Conservation (phyloP, 331 rosid genomes). For the Acacia concinna region DNA sequence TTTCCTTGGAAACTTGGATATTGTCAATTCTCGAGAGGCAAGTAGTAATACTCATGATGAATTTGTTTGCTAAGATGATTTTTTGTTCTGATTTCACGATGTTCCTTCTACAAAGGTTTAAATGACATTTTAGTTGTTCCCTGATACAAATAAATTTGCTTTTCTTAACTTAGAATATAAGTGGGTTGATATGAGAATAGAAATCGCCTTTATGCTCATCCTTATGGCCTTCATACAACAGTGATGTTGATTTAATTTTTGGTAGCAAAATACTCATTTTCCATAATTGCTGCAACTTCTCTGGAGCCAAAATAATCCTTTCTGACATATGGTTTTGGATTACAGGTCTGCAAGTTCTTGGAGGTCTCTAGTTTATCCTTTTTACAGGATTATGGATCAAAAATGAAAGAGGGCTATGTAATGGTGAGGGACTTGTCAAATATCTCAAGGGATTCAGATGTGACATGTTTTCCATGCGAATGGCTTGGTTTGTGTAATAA, state of each 20-base stretch:
- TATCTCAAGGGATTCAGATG: slow-evolving; percentile 51
- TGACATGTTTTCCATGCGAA: slow-evolving; percentile 66
- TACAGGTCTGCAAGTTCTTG: slow-evolving; percentile 94
- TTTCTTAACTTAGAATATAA: neutral
- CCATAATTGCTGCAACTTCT: slow-evolving; percentile 5
- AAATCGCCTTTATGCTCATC: neutral
- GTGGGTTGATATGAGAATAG: neutral
- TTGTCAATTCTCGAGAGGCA: slow-evolving; percentile 91
- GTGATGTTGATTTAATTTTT: neutral
- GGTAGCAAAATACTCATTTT: neutral
- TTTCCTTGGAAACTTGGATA: slow-evolving; percentile 76
- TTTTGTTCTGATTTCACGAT: slow-evolving; percentile 21
- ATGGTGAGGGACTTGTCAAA: slow-evolving; percentile 82
- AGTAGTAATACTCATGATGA: slow-evolving; percentile 19
- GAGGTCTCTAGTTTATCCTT: slow-evolving; percentile 95
- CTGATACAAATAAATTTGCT: slow-evolving; percentile 2
- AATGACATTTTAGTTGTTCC: neutral
- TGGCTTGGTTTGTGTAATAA: slow-evolving; percentile 74
- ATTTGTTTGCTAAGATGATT: slow-evolving; percentile 13
- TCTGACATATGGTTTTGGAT: slow-evolving; percentile 23
- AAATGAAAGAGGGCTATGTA: slow-evolving; percentile 87
- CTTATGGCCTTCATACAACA: neutral
- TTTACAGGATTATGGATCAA: slow-evolving; percentile 93
- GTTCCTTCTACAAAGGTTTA: neutral
- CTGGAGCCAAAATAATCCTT: slow-evolving; percentile 14